A percentile compares a stretch with the other conserved stretches of the same genome.
Evolutionary conservation across 441 rosid genomes (phyloP).

Genomic region (Caryocar brasiliense): DNA sequence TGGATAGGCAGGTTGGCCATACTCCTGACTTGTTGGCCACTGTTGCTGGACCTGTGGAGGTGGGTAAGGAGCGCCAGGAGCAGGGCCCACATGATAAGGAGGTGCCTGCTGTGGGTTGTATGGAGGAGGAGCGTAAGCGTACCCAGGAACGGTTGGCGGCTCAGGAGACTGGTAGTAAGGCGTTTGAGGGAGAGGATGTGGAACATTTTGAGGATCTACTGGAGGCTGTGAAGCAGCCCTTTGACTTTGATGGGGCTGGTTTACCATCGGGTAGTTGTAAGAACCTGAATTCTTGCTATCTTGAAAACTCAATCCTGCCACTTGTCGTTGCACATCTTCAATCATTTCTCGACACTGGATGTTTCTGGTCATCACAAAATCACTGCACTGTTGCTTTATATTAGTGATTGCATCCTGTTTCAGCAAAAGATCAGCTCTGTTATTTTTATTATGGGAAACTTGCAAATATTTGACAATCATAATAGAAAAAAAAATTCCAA

Average conservation of each 20-base stretch:
- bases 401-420: slow-evolving; percentile 86
- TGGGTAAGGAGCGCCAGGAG: slow-evolving; percentile 38
- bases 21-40: slow-evolving; percentile 50
- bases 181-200: slow-evolving; percentile 39
- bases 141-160: slow-evolving; percentile 53
- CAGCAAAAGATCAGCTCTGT: too few relatives aligned
- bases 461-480: too few relatives aligned
- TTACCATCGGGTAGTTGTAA: slow-evolving; percentile 49
- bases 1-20: slow-evolving; percentile 83
- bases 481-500: too few relatives aligned
- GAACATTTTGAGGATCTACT: slow-evolving; percentile 40
- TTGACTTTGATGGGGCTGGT: slow-evolving; percentile 43
- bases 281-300: slow-evolving; percentile 55
- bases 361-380: slow-evolving; percentile 89
- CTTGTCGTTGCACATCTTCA: slow-evolving; percentile 80
- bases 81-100: slow-evolving; percentile 47
- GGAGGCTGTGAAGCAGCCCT: slow-evolving; percentile 35
- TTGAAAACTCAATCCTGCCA: slow-evolving; percentile 84
- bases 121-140: slow-evolving; percentile 35
- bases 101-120: slow-evolving; percentile 47
- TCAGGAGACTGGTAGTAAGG: slow-evolving; percentile 62
- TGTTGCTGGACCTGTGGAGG: slow-evolving; percentile 53
- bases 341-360: slow-evolving; percentile 95
- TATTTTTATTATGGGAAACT: too few relatives aligned
- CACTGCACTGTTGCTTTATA: slow-evolving; percentile 91